These are phyloP conservation scores for Venturia effusa DNA, from an alignment of 2,329 filamentous ascomycete genomes.

Conservation along the genomic window DNA sequence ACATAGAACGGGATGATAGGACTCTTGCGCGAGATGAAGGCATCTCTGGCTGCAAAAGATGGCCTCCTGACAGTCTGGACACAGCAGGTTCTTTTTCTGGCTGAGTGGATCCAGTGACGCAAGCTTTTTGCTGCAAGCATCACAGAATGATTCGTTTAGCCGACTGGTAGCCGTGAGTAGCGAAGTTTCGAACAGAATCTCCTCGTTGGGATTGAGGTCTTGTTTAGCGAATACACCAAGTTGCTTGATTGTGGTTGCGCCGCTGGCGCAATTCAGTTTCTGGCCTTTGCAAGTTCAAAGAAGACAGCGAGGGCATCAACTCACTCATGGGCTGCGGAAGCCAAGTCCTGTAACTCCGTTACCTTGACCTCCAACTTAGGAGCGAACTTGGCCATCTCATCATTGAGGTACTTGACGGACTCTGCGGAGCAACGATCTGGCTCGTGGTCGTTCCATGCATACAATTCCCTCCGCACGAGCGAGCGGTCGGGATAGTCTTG, in stretches of 20 bases:
- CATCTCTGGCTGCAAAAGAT: constrained; percentile 51
- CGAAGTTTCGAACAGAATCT: constrained; percentile 71
- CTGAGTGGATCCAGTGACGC: constrained; percentile 29
- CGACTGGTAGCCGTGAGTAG: constrained; percentile 83
- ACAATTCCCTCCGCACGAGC: constrained; percentile 54
- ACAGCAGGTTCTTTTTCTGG: constrained; percentile 26
- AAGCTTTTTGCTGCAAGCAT: constrained; percentile 71
- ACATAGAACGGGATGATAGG: constrained; percentile 50
- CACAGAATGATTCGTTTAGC: constrained; percentile 76
- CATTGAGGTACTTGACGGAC: constrained; percentile 58
- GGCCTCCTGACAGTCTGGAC: constrained; percentile 45
- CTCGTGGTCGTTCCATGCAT: constrained; percentile 53
- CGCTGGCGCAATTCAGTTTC: not conserved
- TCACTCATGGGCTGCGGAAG: not conserved
- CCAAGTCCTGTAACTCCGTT: constrained; percentile 63
- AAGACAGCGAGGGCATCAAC: not conserved
- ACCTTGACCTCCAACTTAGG: constrained; percentile 73
- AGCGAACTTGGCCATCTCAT: constrained; percentile 55
- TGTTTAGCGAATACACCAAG: constrained; percentile 82
- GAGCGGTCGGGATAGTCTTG: constrained; percentile 57
- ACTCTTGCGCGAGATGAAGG: constrained; percentile 40
- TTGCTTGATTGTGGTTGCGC: constrained; percentile 50
- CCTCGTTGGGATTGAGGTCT: constrained; percentile 65
- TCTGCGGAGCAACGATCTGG: constrained; percentile 45
- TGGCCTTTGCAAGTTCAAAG: not conserved